Evolutionary conservation across 768 basidiomycete species (phyloP), one percentile per base, ranked within the genome.

Genomic region (Hypsizygus marmoreus): DNA sequence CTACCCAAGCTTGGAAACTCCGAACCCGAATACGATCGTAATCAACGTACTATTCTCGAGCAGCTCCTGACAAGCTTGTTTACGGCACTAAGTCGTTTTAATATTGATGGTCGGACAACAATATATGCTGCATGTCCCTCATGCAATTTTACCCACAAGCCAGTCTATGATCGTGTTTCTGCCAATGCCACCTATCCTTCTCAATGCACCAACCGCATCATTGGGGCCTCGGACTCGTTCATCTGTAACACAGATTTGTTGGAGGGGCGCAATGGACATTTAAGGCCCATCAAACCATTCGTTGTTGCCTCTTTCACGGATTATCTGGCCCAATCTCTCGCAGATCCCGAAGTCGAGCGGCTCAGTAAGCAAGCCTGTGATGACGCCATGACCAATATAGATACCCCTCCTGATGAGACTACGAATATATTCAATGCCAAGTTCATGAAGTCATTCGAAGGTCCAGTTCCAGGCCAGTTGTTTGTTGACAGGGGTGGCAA

Each of bases 31-130:
- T 43, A 45, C 31, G 25, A 23, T n/a, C 12, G 10, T 3, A 9
- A 36, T 9, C 53, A 55, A 30, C 9, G 22, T 2, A 16, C 25
- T 35, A 40, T 52, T 3, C 41, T 56, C 13, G n/a, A 44, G 5
- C 49, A 56, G 35, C 43, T 59, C 12, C 57, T 51, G 9, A 45
- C 23, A 6, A 58, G 30, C 16, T 38, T 58, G 3, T 44, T 28
- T 36, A 38, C 51, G 0, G 51, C 54, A 8, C 17, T 55, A 53
- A n/a, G n/a, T n/a, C n/a, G n/a, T n/a, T n/a, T n/a, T n/a, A n/a
- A n/a, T n/a, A n/a, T n/a, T n/a, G n/a, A n/a, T n/a, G n/a, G n/a
- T n/a, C n/a, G n/a, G n/a, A n/a, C n/a, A n/a, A n/a, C n/a, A n/a
- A n/a, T n/a, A n/a, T n/a, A n/a, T n/a, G n/a, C n/a, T n/a, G n/a